Base-by-base conservation (phyloP, 1,284 basidiomycete genomes). In the Golubevia sp. region DNA sequence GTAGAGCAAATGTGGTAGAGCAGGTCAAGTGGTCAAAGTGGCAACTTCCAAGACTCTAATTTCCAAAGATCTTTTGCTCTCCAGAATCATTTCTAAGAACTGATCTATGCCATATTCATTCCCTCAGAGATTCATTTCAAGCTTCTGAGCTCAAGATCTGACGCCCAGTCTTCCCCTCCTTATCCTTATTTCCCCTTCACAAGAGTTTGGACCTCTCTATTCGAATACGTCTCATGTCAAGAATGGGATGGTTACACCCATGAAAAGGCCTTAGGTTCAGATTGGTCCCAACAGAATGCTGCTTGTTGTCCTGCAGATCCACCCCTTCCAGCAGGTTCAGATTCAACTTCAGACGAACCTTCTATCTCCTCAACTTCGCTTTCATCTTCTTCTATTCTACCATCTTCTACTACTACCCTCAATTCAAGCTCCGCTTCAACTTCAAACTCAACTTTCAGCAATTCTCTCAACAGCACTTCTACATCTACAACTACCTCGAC, bases 241-340 rank as follows among this genome's bases (percentile, higher is more conserved):
- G 50, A 30, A 8, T 77, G 76, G 76, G 55, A 63, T 0, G 76
- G 76, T 0, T 74, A 67, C 62, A 58, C 55, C 38, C 68, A 77
- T 25, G 44, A 44, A 26, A 63, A 62, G 13, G 76, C 74, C 0
- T 24, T 74, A 20, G 76, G 76, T 18, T 67, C 64, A 4, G 76
- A 76, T 44, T 76, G 74, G 74, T 60, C 55, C 11, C 76, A 74
- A 50, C 34, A 74, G 25, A 49, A 55, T 18, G 64, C 67, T 2
- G 76, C 74, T 23, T 77, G 76, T 56, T 77, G 76, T 44, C 68
- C 74, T 0, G 52, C 61, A 58, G 58, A 74, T 50, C 69, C 73
- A 7, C 8, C 58, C 2, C 66, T 72, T 0, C 71, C 69, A 48
- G 66, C 62, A 24, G n/a, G n/a, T n/a, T n/a, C n/a, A n/a, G n/a